Evolutionary conservation across 352 stramenopile genomes (phyloP).

Genomic region (Phytophthora gonapodyides): DNA sequence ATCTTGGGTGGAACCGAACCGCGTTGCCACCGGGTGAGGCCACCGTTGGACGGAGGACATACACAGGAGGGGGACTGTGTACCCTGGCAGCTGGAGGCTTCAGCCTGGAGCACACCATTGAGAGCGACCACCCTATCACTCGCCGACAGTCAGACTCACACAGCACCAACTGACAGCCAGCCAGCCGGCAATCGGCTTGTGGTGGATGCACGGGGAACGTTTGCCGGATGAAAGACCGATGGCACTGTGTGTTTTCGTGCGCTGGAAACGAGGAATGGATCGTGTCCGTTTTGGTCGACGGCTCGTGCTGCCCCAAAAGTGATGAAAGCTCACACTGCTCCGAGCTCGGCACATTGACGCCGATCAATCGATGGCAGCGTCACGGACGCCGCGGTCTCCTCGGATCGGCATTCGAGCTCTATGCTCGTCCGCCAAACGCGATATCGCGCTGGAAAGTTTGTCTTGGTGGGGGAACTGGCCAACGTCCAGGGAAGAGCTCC

Average conservation of each 20-base stretch:
- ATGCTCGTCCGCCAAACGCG: constrained; percentile 2
- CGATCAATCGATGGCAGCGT: too few species aligned
- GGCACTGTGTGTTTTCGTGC: too few species aligned
- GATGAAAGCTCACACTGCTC: too few species aligned
- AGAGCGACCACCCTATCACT: constrained; percentile 15
- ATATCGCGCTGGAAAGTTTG: constrained; percentile 19
- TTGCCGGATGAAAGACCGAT: too few species aligned
- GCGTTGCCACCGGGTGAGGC: constrained; percentile 5
- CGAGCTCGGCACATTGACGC: too few species aligned
- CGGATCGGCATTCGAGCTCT: constrained; percentile 7
- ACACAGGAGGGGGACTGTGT: constrained; percentile 15
- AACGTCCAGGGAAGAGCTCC: background rate
- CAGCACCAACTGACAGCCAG: constrained; percentile 8
- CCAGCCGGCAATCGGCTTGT: background rate
- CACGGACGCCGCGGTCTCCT: background rate
- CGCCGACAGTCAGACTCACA: background rate
- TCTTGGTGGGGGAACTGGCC: constrained; percentile 5
- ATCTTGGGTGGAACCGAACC: background rate
- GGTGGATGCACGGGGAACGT: too few species aligned
- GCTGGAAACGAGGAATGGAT: too few species aligned
- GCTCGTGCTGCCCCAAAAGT: too few species aligned
- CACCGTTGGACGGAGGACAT: constrained; percentile 15
- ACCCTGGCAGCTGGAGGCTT: constrained; percentile 24
- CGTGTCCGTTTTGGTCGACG: too few species aligned
- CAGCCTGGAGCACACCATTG: too few species aligned